These are phyloP conservation scores for Decorospora gaudefroyi DNA, from an alignment of 2,329 filamentous ascomycete genomes.

Conservation along the genomic window DNA sequence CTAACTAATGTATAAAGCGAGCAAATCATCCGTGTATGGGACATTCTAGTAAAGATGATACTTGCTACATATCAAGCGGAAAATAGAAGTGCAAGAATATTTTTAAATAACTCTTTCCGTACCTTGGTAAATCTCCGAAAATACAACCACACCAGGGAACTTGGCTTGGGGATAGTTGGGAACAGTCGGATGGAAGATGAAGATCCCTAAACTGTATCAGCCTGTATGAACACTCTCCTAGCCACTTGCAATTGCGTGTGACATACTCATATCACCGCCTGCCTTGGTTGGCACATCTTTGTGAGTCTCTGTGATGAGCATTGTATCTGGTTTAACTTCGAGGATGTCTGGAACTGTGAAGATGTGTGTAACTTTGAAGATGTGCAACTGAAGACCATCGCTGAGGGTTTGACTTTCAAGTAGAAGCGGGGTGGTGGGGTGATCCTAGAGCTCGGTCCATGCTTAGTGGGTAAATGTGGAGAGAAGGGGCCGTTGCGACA, in stretches of 20 bases:
- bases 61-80: too few species aligned
- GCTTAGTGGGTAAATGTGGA: too few species aligned
- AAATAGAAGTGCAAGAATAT: too few species aligned
- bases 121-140: slow-evolving; percentile 97
- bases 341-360: not conserved
- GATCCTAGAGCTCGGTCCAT: slow-evolving; percentile 14
- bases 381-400: too few species aligned
- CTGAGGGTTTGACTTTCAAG: not conserved
- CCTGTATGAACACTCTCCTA: not conserved
- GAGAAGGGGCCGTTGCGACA: slow-evolving; percentile 1
- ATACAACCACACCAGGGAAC: slow-evolving; percentile 86
- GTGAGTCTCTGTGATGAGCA: slow-evolving; percentile 64
- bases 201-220: slow-evolving; percentile 66
- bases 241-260: not conserved
- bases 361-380: too few species aligned
- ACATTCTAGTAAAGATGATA: too few species aligned
- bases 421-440: slow-evolving; percentile 25
- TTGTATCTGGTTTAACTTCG: slow-evolving; percentile 32
- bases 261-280: slow-evolving; percentile 63
- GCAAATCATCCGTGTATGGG: not conserved
- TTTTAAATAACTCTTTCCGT: slow-evolving; percentile 17
- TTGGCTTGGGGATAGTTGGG: slow-evolving; percentile 85
- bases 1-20: not conserved
- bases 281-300: slow-evolving; percentile 64
- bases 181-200: slow-evolving; percentile 83